A percentile compares a stretch with the other conserved stretches of the same genome.
Evolutionary conservation across 2,329 filamentous ascomycete genomes (phyloP).

Genomic region (Macroventuria anomochaeta): DNA sequence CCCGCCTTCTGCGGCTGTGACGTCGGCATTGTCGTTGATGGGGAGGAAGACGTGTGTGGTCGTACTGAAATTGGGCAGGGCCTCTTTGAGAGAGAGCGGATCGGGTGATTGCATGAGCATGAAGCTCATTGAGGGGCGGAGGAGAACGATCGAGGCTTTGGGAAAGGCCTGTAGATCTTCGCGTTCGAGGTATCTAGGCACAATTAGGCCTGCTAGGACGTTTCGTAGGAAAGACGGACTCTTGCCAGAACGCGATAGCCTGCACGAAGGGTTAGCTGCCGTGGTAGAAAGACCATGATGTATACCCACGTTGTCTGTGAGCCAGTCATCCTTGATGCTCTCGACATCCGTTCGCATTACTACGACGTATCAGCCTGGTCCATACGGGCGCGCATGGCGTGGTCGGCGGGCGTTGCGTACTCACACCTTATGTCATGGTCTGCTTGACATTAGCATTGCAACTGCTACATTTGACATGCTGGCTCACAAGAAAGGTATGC

Average conservation of each 20-base stretch:
- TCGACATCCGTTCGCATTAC: slow-evolving; percentile 91
- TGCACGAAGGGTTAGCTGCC: slow-evolving; percentile 45
- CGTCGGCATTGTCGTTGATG: slow-evolving; percentile 84
- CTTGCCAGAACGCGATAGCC: slow-evolving; percentile 98
- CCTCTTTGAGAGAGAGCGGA: slow-evolving; percentile 64
- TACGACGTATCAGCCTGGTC: slow-evolving; percentile 48
- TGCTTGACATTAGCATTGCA: slow-evolving; percentile 44
- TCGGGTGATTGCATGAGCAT: slow-evolving; percentile 79
- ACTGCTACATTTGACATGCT: neutral
- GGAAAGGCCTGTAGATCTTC: slow-evolving; percentile 83
- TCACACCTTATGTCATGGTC: slow-evolving; percentile 71
- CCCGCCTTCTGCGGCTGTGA: slow-evolving; percentile 86
- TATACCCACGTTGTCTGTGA: slow-evolving; percentile 82
- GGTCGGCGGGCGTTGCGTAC: slow-evolving; percentile 40
- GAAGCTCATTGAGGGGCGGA: slow-evolving; percentile 91
- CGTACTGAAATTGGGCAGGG: slow-evolving; percentile 78
- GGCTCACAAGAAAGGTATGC: slow-evolving; percentile 73
- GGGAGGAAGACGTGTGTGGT: slow-evolving; percentile 95
- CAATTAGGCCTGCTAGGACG: slow-evolving; percentile 4
- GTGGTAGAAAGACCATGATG: neutral
- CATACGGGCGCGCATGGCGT: slow-evolving; percentile 1
- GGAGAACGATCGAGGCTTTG: slow-evolving; percentile 83
- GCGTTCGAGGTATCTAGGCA: slow-evolving; percentile 76
- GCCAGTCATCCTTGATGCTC: slow-evolving; percentile 88
- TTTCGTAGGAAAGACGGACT: slow-evolving; percentile 59